These are phyloP conservation scores for Geotrichum citri-aurantii DNA, from an alignment of 1,139 yeast species.

Conservation along the genomic window DNA sequence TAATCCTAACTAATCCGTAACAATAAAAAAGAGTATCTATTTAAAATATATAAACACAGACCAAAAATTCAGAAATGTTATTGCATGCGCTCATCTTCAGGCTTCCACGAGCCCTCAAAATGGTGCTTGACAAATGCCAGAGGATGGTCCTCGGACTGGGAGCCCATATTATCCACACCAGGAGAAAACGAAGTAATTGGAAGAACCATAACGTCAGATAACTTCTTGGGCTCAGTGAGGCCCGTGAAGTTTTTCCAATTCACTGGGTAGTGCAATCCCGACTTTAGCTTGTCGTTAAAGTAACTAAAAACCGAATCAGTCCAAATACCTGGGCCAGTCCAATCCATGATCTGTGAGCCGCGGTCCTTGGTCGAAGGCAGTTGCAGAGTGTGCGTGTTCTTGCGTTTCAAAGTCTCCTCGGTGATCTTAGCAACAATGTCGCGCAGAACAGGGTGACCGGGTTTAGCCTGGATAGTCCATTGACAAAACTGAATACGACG, in stretches of 20 bases:
- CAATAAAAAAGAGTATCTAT: background rate
- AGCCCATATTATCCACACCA: constrained; percentile 74
- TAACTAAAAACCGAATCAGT: constrained; percentile 78
- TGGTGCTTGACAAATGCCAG: constrained; percentile 79
- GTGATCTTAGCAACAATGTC: constrained; percentile 78
- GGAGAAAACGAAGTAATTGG: constrained; percentile 84
- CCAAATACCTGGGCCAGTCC: constrained; percentile 97
- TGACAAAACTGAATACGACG: constrained; percentile 73
- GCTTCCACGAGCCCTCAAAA: constrained; percentile 72
- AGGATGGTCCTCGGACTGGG: constrained; percentile 57
- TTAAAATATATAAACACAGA: background rate
- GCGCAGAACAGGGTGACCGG: constrained; percentile 86
- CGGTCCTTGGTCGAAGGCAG: constrained; percentile 43
- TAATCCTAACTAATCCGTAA: background rate
- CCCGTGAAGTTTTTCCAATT: constrained; percentile 61
- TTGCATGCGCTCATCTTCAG: constrained; percentile 28
- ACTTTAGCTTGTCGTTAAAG: constrained; percentile 55
- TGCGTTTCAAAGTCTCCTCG: constrained; percentile 55
- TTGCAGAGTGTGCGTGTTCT: constrained; percentile 42
- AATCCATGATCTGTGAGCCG: constrained; percentile 74
- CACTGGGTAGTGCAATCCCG: constrained; percentile 39
- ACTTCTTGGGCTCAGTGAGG: constrained; percentile 53
- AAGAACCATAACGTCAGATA: constrained; percentile 76
- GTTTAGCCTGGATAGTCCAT: constrained; percentile 74
- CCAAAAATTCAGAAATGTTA: background rate